Evolutionary conservation across 2,329 filamentous ascomycete genomes (phyloP).

Genomic region (Penicillium aurantiogriseum): DNA sequence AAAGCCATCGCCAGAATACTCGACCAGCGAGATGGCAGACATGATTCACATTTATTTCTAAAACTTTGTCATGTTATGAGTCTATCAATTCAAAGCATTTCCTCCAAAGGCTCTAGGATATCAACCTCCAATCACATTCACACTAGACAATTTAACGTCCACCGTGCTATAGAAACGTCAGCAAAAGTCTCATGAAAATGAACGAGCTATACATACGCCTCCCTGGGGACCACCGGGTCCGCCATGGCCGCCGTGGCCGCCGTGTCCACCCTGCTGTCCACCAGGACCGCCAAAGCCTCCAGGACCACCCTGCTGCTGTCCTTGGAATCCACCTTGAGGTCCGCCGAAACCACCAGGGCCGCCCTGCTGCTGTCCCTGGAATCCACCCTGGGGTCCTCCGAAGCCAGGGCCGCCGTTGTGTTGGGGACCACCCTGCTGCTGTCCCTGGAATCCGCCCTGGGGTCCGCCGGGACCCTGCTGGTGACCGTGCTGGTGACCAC

Average conservation of each 20-base stretch:
- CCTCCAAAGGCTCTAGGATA: too few relatives aligned
- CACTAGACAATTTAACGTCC: neutral
- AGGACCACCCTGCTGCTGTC: neutral
- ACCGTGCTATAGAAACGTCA: neutral
- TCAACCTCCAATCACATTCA: neutral
- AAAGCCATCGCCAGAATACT: too few relatives aligned
- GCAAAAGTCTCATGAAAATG: neutral
- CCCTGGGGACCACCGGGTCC: neutral
- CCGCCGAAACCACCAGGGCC: too few relatives aligned
- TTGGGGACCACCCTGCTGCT: neutral
- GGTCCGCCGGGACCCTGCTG: too few relatives aligned
- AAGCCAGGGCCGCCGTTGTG: neutral
- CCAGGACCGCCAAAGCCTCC: neutral
- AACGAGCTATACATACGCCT: neutral
- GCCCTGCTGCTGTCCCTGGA: neutral
- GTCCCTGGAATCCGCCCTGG: neutral
- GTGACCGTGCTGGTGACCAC: neutral
- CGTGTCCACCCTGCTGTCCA: neutral
- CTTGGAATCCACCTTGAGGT: neutral
- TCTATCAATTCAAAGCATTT: neutral
- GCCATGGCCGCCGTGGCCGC: neutral
- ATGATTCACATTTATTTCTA: too few relatives aligned
- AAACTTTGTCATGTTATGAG: neutral
- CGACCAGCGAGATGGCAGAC: too few relatives aligned
- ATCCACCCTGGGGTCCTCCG: neutral